A percentile compares a stretch with the other conserved stretches of the same genome.
Conservation (phyloP, 371 early-diverging fungal species). For the Phascolomyces articulosus region DNA sequence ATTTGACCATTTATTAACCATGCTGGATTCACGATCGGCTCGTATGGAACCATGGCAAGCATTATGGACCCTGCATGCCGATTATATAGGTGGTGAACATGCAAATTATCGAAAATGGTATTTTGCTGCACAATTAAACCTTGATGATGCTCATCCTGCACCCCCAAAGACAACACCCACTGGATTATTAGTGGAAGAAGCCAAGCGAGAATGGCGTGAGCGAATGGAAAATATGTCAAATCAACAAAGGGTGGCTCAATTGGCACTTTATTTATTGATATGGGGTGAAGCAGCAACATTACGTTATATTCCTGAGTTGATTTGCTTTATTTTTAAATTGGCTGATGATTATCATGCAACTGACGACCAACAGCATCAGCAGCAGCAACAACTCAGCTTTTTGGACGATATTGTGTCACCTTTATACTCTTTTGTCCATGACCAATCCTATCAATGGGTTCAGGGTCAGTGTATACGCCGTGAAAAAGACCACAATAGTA, state of each 20-base stretch:
- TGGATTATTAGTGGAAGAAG: conserved; percentile 47
- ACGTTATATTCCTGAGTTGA: conserved; percentile 79
- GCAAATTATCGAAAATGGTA: conserved; percentile 89
- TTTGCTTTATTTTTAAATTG: conserved; percentile 83
- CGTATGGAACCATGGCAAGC: conserved; percentile 80
- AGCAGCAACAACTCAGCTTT: conserved; percentile 44
- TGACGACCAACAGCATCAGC: background rate
- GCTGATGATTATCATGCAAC: conserved; percentile 58
- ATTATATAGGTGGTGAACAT: conserved; percentile 87
- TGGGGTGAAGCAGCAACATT: conserved; percentile 90
- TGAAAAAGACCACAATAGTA: conserved; percentile 81
- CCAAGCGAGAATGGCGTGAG: conserved; percentile 75
- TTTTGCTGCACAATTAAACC: conserved; percentile 79
- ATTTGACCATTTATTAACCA: conserved; percentile 76
- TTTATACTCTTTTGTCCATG: conserved; percentile 75
- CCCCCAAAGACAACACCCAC: conserved; percentile 27
- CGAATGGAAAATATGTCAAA: conserved; percentile 76
- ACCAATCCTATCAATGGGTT: conserved; percentile 76
- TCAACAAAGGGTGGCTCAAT: conserved; percentile 66
- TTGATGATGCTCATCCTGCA: conserved; percentile 46
- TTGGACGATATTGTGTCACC: conserved; percentile 74
- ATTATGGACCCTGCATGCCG: conserved; percentile 78
- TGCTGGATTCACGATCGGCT: conserved; percentile 85
- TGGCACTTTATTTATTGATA: conserved; percentile 79
- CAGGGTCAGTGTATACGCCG: conserved; percentile 76